These are phyloP conservation scores for Coniella lustricola DNA, from an alignment of 2,329 filamentous ascomycete species.

Conservation along the genomic window DNA sequence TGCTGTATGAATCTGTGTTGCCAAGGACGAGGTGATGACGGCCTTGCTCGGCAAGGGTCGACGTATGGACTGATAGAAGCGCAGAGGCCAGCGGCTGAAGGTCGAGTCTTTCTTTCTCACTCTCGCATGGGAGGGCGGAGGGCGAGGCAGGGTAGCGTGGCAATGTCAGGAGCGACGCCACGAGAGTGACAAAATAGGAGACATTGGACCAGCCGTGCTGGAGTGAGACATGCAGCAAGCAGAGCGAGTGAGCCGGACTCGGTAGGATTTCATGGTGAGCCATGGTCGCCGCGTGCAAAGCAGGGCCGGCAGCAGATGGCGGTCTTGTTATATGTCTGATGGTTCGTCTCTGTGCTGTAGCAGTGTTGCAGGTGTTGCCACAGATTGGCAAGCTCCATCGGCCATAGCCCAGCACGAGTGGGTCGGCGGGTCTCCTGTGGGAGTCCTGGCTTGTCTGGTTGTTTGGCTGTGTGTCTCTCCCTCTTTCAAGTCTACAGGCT, in stretches of 20 bases:
- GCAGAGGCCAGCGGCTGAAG: too few relatives aligned
- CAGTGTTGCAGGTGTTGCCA: too few relatives aligned
- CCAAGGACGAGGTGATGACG: too few relatives aligned
- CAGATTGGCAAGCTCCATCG: too few relatives aligned
- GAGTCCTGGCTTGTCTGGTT: too few relatives aligned
- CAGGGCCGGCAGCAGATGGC: background rate
- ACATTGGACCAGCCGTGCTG: background rate
- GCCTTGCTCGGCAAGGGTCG: too few relatives aligned
- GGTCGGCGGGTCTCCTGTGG: background rate
- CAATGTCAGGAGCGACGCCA: background rate
- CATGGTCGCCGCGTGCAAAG: background rate
- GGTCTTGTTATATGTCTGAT: too few relatives aligned
- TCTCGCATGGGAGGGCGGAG: background rate
- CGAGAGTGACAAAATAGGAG: background rate
- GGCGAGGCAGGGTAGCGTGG: background rate
- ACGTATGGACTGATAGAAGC: too few relatives aligned
- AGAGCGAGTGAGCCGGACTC: background rate
- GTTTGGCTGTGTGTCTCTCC: too few relatives aligned
- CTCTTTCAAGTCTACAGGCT: background rate
- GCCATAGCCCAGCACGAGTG: background rate
- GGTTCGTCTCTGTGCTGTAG: too few relatives aligned
- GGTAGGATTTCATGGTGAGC: background rate
- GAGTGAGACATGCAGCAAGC: conserved; percentile 5
- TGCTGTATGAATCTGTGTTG: too few relatives aligned
- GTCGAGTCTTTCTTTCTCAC: too few relatives aligned